A percentile compares a stretch with the other conserved stretches of the same genome.
These are phyloP conservation scores for Claviceps sp. DNA, from an alignment of 2,329 filamentous ascomycete species.

Conservation along the genomic window DNA sequence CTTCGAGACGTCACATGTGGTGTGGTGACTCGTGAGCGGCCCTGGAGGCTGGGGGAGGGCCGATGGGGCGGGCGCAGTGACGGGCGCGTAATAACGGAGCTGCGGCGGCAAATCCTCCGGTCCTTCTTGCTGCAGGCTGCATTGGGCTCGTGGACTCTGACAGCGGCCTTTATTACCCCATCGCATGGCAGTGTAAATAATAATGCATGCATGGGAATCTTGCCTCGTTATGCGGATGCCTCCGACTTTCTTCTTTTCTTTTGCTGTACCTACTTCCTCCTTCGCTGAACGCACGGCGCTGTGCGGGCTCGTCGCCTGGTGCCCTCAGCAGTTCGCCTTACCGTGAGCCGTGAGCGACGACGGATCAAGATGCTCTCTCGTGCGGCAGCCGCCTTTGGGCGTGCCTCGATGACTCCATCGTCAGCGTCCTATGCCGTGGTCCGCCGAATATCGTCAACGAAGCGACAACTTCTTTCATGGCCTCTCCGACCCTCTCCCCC, in stretches of 20 bases:
- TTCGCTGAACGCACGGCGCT: neutral
- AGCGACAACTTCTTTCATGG: constrained; percentile 19
- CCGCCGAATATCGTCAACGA: neutral
- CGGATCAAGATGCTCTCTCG: constrained; percentile 11
- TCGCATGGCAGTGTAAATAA: neutral
- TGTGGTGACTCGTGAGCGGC: neutral
- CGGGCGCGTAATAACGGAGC: constrained; percentile 1
- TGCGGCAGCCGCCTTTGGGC: constrained; percentile 11
- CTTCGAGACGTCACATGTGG: constrained; percentile 17
- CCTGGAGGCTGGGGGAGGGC: no score
- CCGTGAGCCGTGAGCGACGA: neutral
- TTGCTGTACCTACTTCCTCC: neutral
- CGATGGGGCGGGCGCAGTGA: no score
- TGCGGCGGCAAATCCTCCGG: constrained; percentile 7
- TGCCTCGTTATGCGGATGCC: neutral
- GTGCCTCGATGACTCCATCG: constrained; percentile 9
- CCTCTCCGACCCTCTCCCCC: constrained; percentile 12
- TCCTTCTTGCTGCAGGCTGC: neutral
- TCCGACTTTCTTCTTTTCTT: neutral
- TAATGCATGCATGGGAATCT: neutral
- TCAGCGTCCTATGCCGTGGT: constrained; percentile 11
- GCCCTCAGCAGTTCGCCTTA: neutral
- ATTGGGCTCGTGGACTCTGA: neutral
- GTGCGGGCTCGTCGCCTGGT: neutral
- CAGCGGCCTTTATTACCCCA: neutral